Percentiles rank a stretch among this genome's conserved stretches.
Conservation (phyloP, 179 eudicot genomes). For the Amaranthus tricolor region DNA sequence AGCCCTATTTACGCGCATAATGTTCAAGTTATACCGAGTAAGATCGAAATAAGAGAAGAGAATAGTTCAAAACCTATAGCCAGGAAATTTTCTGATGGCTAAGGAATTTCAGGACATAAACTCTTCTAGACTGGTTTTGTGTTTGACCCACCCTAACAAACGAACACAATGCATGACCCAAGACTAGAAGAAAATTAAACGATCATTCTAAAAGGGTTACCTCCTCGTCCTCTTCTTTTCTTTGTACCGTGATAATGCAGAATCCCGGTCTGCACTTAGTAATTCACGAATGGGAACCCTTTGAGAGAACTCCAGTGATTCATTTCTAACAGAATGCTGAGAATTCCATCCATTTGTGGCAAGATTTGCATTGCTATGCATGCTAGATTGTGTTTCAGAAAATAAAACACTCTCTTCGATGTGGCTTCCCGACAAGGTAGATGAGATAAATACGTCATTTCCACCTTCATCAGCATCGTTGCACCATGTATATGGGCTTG, state of each 20-base stretch:
- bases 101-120: background rate
- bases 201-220: constrained; percentile 30
- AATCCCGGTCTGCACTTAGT: constrained; percentile 58
- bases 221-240: constrained; percentile 92
- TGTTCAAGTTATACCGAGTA: no score
- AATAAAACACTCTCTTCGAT: constrained; percentile 42
- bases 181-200: background rate
- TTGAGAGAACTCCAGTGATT: constrained; percentile 34
- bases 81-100: background rate
- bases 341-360: constrained; percentile 28
- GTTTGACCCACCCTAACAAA: background rate
- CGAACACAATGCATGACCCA: background rate
- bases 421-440: constrained; percentile 35
- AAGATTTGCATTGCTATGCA: constrained; percentile 30
- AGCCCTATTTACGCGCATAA: no score
- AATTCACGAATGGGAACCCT: constrained; percentile 46
- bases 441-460: constrained; percentile 39
- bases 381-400: constrained; percentile 49
- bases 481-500: constrained; percentile 31
- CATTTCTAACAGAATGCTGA: constrained; percentile 26
- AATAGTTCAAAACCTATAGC: background rate
- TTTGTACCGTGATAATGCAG: constrained; percentile 79
- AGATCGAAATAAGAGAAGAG: background rate
- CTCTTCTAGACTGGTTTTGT: background rate
- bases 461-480: constrained; percentile 30